phyloP scores from a whole-genome alignment of 2,329 filamentous ascomycete species.

The Emericellopsis atlantica region DNA sequence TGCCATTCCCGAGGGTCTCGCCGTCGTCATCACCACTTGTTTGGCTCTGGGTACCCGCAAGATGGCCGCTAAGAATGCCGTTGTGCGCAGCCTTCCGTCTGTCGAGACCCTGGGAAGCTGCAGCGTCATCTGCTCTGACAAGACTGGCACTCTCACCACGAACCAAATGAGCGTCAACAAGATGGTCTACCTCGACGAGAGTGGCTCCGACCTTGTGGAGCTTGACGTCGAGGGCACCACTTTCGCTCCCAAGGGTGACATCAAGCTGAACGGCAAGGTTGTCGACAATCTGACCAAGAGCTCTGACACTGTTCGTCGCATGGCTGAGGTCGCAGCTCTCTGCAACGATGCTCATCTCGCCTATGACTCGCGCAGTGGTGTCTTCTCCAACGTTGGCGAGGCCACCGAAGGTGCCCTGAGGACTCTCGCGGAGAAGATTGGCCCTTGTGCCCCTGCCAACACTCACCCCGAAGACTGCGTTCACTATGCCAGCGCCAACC shows the following conservation, averaged over 20 bases:
- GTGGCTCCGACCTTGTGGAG: slow-evolving; percentile 66
- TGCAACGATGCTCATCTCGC: slow-evolving; percentile 84
- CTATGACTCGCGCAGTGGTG: slow-evolving; percentile 63
- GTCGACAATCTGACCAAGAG: slow-evolving; percentile 55
- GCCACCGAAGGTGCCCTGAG: slow-evolving; percentile 90
- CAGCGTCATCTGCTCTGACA: slow-evolving; percentile 98
- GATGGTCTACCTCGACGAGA: slow-evolving; percentile 68
- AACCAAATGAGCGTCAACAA: slow-evolving; percentile 99
- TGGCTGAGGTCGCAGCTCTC: slow-evolving; percentile 58
- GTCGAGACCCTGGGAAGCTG: slow-evolving; percentile 97
- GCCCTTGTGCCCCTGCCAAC: slow-evolving; percentile 54
- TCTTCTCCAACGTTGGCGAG: slow-evolving; percentile 78
- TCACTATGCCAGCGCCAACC: slow-evolving; percentile 73
- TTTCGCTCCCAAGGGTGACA: slow-evolving; percentile 69
- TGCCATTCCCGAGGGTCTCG: slow-evolving; percentile 73
- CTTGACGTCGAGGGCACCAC: slow-evolving; percentile 87
- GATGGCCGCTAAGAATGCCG: slow-evolving; percentile 97
- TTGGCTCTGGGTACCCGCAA: slow-evolving; percentile 90
- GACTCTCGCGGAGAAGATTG: slow-evolving; percentile 87
- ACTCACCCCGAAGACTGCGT: slow-evolving; percentile 49
- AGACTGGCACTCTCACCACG: slow-evolving; percentile 94
- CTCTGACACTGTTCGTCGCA: slow-evolving; percentile 69
- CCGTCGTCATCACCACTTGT: slow-evolving; percentile 98
- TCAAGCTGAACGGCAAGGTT: slow-evolving; percentile 55
- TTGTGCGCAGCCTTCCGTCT: slow-evolving; percentile 89